Base-by-base conservation (phyloP, 148 eudicot genomes). In the Persicaria maculosa region DNA sequence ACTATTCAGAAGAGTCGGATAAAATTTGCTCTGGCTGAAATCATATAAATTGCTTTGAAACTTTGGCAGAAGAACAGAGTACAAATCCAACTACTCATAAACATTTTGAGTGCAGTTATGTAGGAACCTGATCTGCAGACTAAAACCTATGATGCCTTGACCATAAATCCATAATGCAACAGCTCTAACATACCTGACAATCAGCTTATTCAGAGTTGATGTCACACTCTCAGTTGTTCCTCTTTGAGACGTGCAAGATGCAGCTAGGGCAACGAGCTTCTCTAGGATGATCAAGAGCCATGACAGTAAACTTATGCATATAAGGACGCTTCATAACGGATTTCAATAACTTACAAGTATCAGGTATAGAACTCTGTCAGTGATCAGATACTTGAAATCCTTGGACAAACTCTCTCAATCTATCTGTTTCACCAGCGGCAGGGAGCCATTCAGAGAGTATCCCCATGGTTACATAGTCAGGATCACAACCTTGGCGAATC, bases 401-500 rank as follows among this genome's bases (percentile, higher is more conserved):
- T 80, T 86, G 79, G 1, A 90, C 79, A 78, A 94, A 94, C 10
- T 57, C 78, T 50, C 74, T 81, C 72, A 91, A 76, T 73, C 82
- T 90, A 50, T 92, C 92, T 14, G 79, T 77, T 83, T 92, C 81
- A 77, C 98, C 96, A 44, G 79, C 87, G 9, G 72, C 81, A 74
- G 87, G 55, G 55, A 95, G 91, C 97, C 97, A 95, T 62, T 86
- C 80, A 4, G 89, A 87, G 58, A 95, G 92, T 40, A 86, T 77
- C 74, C 86, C 93, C 87, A 92, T 79, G 52, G 99, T 90, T 61
- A 91, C 78, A 74, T 83, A 85, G 77, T 94, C 92, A 46, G 96
- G 97, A 79, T 75, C 76, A 82, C 93, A 90, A 50, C 79, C 91
- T 43, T 81, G 79, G 74, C 89, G 80, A 40, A 74, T 81, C 99